Evolutionary conservation across 1,284 basidiomycete species (phyloP), one percentile per base, ranked within the genome.

Genomic region (Malassezia psittaci): DNA sequence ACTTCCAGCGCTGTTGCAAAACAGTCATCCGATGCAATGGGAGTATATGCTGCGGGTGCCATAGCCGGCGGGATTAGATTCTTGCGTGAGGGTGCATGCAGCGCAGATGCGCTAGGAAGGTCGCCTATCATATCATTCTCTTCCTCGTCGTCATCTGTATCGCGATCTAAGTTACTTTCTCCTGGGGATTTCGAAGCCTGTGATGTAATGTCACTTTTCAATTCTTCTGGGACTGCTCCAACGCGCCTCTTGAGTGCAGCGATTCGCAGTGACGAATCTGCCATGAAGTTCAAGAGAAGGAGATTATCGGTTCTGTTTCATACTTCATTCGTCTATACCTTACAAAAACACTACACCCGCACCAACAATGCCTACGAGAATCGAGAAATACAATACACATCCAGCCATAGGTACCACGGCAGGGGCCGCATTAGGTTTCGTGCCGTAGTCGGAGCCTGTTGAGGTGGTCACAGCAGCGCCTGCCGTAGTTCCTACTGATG

Each of bases 1-100:
- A 75, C 65, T 21, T 71, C 66, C 7, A 75, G 54, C 1, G 74
- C 71, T 12, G 67, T 42, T 29, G 65, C 58, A 51, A 75, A 75
- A 49, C 54, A 73, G 38, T 60, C 68, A 32, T 65, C 62, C 5
- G 70, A 64, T 34, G 57, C 56, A 11, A 67, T 47, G 5, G 73
- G 72, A 34, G 42, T 12, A 42, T 21, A 57, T 16, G 54, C 37
- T 16, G 24, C 44, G 5, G 54, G 54, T n/a, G 54, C 42, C n/a
- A 38, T 19, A 13, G 49, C 54, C 0, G 54, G 54, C 24, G 54
- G 39, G 9, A 56, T 49, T 8, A 13, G 24, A 7, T 13, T 39
- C 19, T n/a, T 34, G 16, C 35, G 5, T 21, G 21, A 18, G 29
- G 24, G 29, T 12, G 24, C 3, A 8, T 34, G 43, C 24, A 34